These are phyloP conservation scores for Hymenoscyphus linearis DNA, from an alignment of 2,329 filamentous ascomycete species.

Conservation along the genomic window DNA sequence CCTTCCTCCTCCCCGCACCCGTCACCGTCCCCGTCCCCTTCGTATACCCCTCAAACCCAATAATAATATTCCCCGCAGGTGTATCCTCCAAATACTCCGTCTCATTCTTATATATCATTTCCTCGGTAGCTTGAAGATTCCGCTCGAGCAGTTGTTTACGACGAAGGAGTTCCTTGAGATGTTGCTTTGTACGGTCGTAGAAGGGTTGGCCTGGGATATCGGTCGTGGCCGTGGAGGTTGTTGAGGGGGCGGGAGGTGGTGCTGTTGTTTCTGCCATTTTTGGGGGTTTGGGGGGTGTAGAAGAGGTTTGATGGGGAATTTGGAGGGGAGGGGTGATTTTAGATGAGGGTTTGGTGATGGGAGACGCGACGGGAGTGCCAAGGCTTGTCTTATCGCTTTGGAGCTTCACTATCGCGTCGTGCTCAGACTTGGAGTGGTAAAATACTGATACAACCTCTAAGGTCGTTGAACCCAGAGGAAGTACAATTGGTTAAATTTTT, in stretches of 20 bases:
- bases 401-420: background rate
- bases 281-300: no score
- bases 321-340: background rate
- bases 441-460: no score
- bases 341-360: background rate
- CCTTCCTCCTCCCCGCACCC: slow-evolving; percentile 56
- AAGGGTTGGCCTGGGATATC: slow-evolving; percentile 54
- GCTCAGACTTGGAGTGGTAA: no score
- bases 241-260: slow-evolving; percentile 23
- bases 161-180: slow-evolving; percentile 60
- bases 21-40: slow-evolving; percentile 65
- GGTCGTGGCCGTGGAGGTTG: slow-evolving; percentile 11
- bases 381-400: background rate
- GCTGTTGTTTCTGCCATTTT: slow-evolving; percentile 45
- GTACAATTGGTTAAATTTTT: no score
- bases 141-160: slow-evolving; percentile 50
- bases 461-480: no score
- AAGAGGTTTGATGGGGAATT: no score
- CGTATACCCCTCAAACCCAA: slow-evolving; percentile 96
- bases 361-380: background rate
- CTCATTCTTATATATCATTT: slow-evolving; percentile 79
- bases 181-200: slow-evolving; percentile 66
- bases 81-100: slow-evolving; percentile 87
- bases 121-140: slow-evolving; percentile 48
- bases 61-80: slow-evolving; percentile 88